A percentile compares a stretch with the other conserved stretches of the same genome.
These are phyloP conservation scores for Chlorella ohadii DNA, from an alignment of 139 green algal genomes.

Conservation along the genomic window DNA sequence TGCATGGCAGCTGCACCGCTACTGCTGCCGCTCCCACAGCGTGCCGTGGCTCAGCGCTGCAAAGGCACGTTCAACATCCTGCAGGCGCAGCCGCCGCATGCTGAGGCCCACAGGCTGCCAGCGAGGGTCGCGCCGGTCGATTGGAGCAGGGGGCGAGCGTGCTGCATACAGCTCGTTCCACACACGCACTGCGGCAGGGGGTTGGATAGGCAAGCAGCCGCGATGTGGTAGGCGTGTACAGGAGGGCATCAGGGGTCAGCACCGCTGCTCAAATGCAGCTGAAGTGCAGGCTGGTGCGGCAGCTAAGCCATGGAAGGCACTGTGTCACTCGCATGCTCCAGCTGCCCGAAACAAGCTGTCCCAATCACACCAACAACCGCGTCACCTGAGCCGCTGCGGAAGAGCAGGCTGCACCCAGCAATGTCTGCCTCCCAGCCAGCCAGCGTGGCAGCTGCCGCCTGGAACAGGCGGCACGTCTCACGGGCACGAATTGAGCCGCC, in stretches of 20 bases:
- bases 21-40: not conserved
- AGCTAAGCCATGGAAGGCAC: no score
- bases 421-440: constrained; percentile 10
- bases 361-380: no score
- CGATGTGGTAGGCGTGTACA: no score
- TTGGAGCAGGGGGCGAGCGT: not conserved
- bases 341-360: not conserved
- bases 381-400: not conserved
- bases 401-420: constrained; percentile 5
- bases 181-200: not conserved
- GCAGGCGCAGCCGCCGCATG: constrained; percentile 3
- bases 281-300: no score
- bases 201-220: no score
- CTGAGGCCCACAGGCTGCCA: constrained; percentile 20
- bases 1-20: no score
- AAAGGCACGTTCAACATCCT: not conserved
- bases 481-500: not conserved
- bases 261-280: no score
- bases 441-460: not conserved
- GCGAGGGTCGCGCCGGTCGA: not conserved
- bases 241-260: no score
- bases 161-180: constrained; percentile 41
- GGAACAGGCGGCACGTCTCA: constrained; percentile 33
- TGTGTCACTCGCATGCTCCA: no score
- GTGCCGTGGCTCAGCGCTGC: not conserved